Conservation (phyloP, 768 basidiomycete genomes). For the Macrocybe gigantea region DNA sequence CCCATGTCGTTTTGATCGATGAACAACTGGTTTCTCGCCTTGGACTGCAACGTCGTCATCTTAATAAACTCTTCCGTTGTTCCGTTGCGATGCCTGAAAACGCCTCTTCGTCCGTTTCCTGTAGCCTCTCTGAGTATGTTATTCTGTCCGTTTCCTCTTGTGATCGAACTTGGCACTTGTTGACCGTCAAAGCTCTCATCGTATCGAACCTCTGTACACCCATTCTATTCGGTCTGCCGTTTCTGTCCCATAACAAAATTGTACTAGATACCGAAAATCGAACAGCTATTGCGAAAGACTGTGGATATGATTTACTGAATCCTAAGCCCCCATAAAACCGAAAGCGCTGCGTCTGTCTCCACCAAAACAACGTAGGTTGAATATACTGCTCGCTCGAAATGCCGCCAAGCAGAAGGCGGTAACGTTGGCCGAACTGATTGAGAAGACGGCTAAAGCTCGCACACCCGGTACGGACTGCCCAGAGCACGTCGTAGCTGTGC, state of each 20-base stretch:
- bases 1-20: slow-evolving; percentile 24
- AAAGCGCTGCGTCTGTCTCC: not conserved
- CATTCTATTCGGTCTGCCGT: slow-evolving; percentile 28
- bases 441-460: too few species aligned
- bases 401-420: too few species aligned
- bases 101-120: not conserved
- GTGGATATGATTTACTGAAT: slow-evolving; percentile 1
- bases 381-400: too few species aligned
- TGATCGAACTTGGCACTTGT: slow-evolving; percentile 11
- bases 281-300: slow-evolving; percentile 10
- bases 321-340: not conserved
- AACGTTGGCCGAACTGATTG: too few species aligned
- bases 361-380: not conserved
- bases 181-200: slow-evolving; percentile 14
- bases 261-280: slow-evolving; percentile 18
- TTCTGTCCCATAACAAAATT: slow-evolving; percentile 26
- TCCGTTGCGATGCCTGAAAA: not conserved
- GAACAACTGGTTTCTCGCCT: slow-evolving; percentile 12
- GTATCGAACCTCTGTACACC: slow-evolving; percentile 16
- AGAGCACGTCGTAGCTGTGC: not conserved
- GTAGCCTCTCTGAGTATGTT: slow-evolving; percentile 9
- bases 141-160: slow-evolving; percentile 12
- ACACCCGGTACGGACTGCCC: too few species aligned
- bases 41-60: not conserved
- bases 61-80: slow-evolving; percentile 7